phyloP scores from a whole-genome alignment of 2,329 filamentous ascomycete genomes.

The Davidsoniella eucalypti region DNA sequence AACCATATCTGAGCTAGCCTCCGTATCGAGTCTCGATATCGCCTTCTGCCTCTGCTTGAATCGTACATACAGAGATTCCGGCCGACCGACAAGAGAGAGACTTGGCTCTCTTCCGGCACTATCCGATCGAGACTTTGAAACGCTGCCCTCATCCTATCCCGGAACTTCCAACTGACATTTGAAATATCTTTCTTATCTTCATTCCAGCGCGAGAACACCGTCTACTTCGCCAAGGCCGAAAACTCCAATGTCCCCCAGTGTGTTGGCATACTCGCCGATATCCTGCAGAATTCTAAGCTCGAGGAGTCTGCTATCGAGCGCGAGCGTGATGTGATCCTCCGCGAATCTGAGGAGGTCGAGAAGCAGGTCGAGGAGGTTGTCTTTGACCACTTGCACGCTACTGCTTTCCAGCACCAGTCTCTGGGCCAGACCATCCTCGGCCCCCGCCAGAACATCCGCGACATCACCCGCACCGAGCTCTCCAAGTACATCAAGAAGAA shows the following conservation, averaged over 20 bases:
- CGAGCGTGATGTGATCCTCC: constrained; percentile 95
- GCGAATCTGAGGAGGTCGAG: constrained; percentile 98
- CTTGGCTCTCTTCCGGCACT: background rate
- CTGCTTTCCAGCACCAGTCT: constrained; percentile 90
- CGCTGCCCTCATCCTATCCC: background rate
- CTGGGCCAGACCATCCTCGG: constrained; percentile 95
- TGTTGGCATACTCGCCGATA: constrained; percentile 97
- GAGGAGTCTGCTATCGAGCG: constrained; percentile 85
- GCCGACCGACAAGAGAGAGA: background rate
- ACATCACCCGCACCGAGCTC: constrained; percentile 83
- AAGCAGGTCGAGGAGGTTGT: constrained; percentile 99
- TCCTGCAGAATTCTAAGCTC: constrained; percentile 98
- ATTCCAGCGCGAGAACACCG: constrained; percentile 84
- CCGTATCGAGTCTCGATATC: background rate
- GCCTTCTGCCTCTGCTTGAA: background rate
- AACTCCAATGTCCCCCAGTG: constrained; percentile 92
- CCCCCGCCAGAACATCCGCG: constrained; percentile 94
- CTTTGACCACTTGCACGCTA: constrained; percentile 97
- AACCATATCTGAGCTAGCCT: background rate
- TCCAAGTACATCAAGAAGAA: constrained; percentile 97
- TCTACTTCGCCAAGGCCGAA: constrained; percentile 99
- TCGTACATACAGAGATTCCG: background rate
- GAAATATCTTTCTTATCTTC: background rate
- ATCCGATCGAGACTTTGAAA: background rate
- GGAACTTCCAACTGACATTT: constrained; percentile 6